Evolutionary conservation across 805 yeast species (phyloP), one percentile per base, ranked within the genome.

Genomic region (Maudiozyma bulderi): DNA sequence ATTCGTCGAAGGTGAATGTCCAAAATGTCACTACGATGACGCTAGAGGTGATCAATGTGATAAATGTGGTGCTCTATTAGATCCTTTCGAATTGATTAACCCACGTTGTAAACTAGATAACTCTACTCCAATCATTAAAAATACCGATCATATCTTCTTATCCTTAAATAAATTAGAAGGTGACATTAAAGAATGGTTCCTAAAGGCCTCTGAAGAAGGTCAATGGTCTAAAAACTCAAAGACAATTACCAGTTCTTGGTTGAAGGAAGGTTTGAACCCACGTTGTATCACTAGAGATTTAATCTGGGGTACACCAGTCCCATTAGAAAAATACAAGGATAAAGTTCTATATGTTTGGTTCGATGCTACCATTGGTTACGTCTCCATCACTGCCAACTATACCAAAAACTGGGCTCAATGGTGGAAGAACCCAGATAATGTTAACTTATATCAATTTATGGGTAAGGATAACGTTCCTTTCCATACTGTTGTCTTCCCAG

Each of bases 1-100:
- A 67, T 93, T 78, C 59, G 98, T 91, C 37, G 98, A 93, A 71
- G 99, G 99, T 56, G 86, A 81, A 44, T 91, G 99, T 73, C 98
- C 98, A 50, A 83, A 83, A 68, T 91, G 99, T 73, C 77, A 74
- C 39, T 91, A 88, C 66, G 95, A 85, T 53, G 98, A 93, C 65
- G 98, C 99, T 29, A 82, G 98, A 69, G 99, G 99, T 58, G 98
- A 91, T 68, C 99, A 93, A 73, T 91, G 99, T 77, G 98, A 91
- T 68, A 82, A 82, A 61, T 91, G 99, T 74, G 98, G 98, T 55
- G 70, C 72, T 51, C 74, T 93, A 55, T 75, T 93, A 58, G 85
- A 90, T 65, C 95, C 98, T 44, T 84, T 88, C 62, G 97, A 91
- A 68, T 78, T 91, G 65, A 81, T 90, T 55, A 77, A 90, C 54